Base-by-base conservation (phyloP, 1,284 basidiomycete species). In the Cerrena zonata region DNA sequence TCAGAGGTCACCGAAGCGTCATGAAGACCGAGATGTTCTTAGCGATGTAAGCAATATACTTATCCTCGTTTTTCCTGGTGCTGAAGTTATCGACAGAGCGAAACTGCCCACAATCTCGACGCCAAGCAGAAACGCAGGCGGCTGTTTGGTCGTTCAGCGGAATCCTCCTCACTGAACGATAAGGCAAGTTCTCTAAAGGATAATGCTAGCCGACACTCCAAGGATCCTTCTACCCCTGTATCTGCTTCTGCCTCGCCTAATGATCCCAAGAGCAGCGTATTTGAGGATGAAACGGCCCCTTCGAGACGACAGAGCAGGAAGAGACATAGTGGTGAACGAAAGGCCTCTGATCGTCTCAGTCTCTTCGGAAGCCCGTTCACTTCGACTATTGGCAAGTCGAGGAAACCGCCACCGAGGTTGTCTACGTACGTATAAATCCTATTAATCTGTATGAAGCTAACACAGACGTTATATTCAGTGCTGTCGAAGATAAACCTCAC, bases 401-500 rank as follows among this genome's bases (percentile, higher is more conserved):
- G 91, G 55, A 94, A 94, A 64, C 91, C 91, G 1, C 75, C 90
- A 2, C 91, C 91, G 12, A 78, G 79, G 62, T 80, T 82, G 57
- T 79, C 78, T 41, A 68, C 70, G 77, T 82, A 64, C 58, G 78
- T 19, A 5, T n/a, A n/a, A n/a, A n/a, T n/a, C n/a, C n/a, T n/a
- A n/a, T n/a, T n/a, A n/a, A n/a, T n/a, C n/a, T n/a, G n/a, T n/a
- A n/a, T n/a, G n/a, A n/a, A n/a, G n/a, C n/a, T n/a, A n/a, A n/a
- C n/a, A n/a, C n/a, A n/a, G n/a, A n/a, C n/a, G n/a, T n/a, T n/a
- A n/a, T n/a, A n/a, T n/a, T n/a, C n/a, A n/a, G n/a, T n/a, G n/a
- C n/a, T n/a, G n/a, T 43, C 4, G 61, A 64, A 66, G 51, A 67
- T 63, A 52, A 48, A 46, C 22, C 49, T 52, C 52, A 57, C 48